These are phyloP conservation scores for Paecilomyces sp. DNA, from an alignment of 2,329 filamentous ascomycete species.

Conservation along the genomic window DNA sequence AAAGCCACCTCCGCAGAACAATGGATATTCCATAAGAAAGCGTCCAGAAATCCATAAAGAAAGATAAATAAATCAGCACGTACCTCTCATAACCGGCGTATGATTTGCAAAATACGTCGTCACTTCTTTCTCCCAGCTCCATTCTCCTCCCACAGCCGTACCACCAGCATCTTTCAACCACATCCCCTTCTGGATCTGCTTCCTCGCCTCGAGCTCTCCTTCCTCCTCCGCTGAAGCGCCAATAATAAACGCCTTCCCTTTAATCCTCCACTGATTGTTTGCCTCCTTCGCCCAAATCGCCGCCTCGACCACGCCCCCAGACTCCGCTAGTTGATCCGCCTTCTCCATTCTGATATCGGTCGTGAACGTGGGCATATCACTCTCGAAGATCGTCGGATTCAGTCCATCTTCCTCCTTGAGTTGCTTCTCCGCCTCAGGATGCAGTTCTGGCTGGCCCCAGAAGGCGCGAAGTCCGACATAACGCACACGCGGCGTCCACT, in stretches of 20 bases:
- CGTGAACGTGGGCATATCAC: conserved; percentile 74
- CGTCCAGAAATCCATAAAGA: not conserved
- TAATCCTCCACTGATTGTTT: conserved; percentile 76
- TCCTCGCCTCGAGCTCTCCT: conserved; percentile 36
- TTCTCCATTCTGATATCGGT: conserved; percentile 88
- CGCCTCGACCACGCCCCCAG: conserved; percentile 67
- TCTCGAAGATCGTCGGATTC: conserved; percentile 66
- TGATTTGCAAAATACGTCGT: conserved; percentile 88
- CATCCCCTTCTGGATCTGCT: conserved; percentile 53
- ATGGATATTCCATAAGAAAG: not conserved
- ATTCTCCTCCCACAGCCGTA: conserved; percentile 42
- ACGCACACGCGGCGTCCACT: conserved; percentile 48
- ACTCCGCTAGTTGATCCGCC: conserved; percentile 62
- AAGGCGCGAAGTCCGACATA: conserved; percentile 82
- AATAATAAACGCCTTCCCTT: conserved; percentile 68
- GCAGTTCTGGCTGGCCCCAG: conserved; percentile 59
- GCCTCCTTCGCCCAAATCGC: conserved; percentile 70
- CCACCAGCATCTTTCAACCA: conserved; percentile 36
- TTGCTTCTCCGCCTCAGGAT: conserved; percentile 67
- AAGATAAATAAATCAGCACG: conserved; percentile 7
- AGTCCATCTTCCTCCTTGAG: conserved; percentile 34
- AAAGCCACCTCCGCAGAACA: not conserved
- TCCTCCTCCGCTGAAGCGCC: conserved; percentile 59
- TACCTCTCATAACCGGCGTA: conserved; percentile 69
- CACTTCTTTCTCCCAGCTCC: conserved; percentile 74